A percentile compares a stretch with the other conserved stretches of the same genome.
Evolutionary conservation across 2,329 filamentous ascomycete species (phyloP).

Genomic region (Talaromyces sp.): DNA sequence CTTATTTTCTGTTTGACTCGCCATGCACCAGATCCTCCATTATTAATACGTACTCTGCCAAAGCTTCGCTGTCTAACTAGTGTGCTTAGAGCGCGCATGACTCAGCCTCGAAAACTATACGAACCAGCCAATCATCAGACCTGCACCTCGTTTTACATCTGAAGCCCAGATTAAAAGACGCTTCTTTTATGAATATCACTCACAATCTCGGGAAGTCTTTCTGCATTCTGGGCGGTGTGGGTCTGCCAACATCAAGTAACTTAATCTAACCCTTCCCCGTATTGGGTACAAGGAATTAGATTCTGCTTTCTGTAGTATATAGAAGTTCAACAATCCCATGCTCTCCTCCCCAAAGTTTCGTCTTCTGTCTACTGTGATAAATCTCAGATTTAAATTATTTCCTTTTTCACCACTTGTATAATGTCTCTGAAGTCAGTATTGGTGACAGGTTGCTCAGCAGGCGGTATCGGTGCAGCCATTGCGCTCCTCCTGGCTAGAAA

Average conservation of each 20-base stretch:
- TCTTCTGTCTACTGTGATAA: not conserved
- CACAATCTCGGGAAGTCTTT: not conserved
- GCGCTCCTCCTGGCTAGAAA: conserved; percentile 8
- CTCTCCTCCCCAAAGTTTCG: not conserved
- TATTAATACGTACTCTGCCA: not conserved
- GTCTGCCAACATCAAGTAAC: not conserved
- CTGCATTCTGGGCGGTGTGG: not conserved
- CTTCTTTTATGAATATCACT: not conserved
- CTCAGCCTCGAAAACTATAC: not conserved
- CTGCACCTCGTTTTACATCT: not conserved
- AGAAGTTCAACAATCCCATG: not conserved
- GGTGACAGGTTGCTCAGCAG: conserved; percentile 16
- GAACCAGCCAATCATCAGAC: not conserved
- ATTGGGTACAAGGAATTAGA: not conserved
- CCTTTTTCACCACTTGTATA: not conserved
- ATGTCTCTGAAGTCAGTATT: conserved; percentile 9
- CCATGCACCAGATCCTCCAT: not conserved
- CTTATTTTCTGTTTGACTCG: not conserved
- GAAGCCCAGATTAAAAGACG: not conserved
- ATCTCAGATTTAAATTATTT: not conserved
- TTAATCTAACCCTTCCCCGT: not conserved
- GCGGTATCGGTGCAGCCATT: conserved; percentile 14
- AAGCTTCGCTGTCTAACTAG: too few species aligned
- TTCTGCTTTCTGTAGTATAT: not conserved
- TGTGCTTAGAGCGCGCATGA: not conserved